phyloP scores from a whole-genome alignment of 495 filamentous ascomycete genomes.

The Aspergillus sparsus region DNA sequence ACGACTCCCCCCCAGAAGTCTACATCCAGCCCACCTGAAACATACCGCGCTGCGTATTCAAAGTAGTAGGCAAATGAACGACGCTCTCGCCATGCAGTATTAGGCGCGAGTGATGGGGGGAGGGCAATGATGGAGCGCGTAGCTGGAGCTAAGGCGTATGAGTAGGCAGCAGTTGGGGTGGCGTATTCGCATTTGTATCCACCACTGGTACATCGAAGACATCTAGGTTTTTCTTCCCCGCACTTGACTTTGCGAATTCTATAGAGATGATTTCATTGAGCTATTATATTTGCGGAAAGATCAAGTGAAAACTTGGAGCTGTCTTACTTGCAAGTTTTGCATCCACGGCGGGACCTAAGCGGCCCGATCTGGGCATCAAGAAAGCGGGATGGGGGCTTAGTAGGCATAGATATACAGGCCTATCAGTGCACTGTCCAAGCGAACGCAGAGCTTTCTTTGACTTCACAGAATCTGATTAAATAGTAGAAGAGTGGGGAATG shows the following conservation, averaged over 20 bases:
- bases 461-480: no score
- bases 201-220: neutral
- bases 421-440: no score
- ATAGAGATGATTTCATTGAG: no score
- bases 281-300: no score
- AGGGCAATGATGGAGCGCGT: neutral
- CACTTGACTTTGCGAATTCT: constrained; percentile 1
- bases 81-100: constrained; percentile 23
- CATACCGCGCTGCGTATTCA: constrained; percentile 44
- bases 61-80: constrained; percentile 56
- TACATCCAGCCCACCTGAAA: constrained; percentile 47
- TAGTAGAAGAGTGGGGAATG: no score
- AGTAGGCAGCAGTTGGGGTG: neutral
- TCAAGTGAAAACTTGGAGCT: no score
- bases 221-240: constrained; percentile 5
- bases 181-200: constrained; percentile 5
- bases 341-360: no score
- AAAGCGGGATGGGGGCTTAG: no score
- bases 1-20: constrained; percentile 57
- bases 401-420: no score
- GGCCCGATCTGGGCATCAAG: no score
- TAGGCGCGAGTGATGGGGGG: neutral
- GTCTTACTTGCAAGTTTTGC: no score
- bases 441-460: no score
- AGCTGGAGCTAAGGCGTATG: neutral